Percentiles rank a stretch among this genome's conserved stretches.
Evolutionary conservation across 2,329 filamentous ascomycete species (phyloP).

Genomic region (Periconia sp.): DNA sequence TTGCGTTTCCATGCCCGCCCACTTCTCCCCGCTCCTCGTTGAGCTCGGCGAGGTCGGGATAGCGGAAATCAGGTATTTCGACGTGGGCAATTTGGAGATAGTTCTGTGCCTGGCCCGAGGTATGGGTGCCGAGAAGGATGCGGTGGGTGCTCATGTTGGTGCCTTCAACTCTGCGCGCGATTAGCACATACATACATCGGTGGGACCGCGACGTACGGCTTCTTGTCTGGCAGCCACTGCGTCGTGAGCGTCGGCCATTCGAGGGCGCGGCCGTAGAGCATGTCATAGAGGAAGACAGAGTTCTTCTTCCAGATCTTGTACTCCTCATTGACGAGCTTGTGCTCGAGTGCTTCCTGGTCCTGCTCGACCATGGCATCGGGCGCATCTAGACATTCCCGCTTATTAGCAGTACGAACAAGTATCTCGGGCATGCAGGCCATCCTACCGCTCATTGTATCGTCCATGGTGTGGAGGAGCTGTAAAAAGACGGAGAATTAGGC

Average conservation of each 20-base stretch:
- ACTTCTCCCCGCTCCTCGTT: conserved; percentile 93
- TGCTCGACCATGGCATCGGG: conserved; percentile 58
- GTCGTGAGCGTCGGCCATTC: conserved; percentile 98
- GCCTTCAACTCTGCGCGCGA: conserved; percentile 60
- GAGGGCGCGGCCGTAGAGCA: conserved; percentile 91
- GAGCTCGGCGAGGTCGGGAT: conserved; percentile 80
- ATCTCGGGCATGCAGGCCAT: conserved; percentile 1
- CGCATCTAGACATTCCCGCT: conserved; percentile 45
- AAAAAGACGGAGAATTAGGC: no score
- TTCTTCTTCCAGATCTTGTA: conserved; percentile 99
- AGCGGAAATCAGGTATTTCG: conserved; percentile 81
- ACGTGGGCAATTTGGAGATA: conserved; percentile 95
- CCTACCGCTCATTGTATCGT: conserved; percentile 47
- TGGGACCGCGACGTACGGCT: conserved; percentile 25
- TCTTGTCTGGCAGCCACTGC: conserved; percentile 91
- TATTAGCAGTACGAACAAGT: conserved; percentile 4
- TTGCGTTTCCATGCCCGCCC: conserved; percentile 83
- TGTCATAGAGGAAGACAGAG: conserved; percentile 95
- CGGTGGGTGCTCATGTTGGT: conserved; percentile 89
- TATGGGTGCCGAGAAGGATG: conserved; percentile 92
- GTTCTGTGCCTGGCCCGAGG: conserved; percentile 82
- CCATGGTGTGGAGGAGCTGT: no score
- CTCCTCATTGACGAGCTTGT: conserved; percentile 96
- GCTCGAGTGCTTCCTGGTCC: conserved; percentile 74
- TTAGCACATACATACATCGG: conserved; percentile 45